Conservation (phyloP, 768 basidiomycete genomes). For the Collybia mongolica region DNA sequence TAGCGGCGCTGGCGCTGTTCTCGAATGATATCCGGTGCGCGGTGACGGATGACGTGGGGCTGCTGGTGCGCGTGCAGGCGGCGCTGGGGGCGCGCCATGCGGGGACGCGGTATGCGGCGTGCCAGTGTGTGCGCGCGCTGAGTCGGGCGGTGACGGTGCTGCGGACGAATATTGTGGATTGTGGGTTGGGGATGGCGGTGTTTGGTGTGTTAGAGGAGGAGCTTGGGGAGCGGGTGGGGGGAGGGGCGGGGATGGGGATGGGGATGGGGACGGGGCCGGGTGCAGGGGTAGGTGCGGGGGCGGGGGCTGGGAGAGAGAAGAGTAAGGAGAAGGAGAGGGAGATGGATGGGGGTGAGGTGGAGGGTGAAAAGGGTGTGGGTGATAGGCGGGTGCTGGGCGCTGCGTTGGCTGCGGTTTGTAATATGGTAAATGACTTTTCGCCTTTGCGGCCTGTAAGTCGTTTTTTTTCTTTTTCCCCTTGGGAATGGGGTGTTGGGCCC, state of each 20-base stretch:
- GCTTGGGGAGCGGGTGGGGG: slow-evolving; percentile 26
- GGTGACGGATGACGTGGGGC: slow-evolving; percentile 53
- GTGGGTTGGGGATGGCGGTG: slow-evolving; percentile 71
- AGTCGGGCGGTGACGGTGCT: slow-evolving; percentile 78
- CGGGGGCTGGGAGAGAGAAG: neutral
- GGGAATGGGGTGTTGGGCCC: neutral
- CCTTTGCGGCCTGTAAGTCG: slow-evolving; percentile 66
- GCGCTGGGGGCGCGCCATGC: slow-evolving; percentile 61
- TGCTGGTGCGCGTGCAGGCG: slow-evolving; percentile 44
- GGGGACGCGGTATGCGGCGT: slow-evolving; percentile 83
- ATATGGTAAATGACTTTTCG: slow-evolving; percentile 85
- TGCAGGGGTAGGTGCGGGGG: neutral
- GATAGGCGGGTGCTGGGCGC: slow-evolving; percentile 71
- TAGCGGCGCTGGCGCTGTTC: slow-evolving; percentile 72
- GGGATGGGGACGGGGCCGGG: slow-evolving; percentile 38
- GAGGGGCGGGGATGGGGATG: slow-evolving; percentile 51
- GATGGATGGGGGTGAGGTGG: neutral
- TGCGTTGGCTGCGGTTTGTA: slow-evolving; percentile 76
- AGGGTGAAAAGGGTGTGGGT: slow-evolving; percentile 42
- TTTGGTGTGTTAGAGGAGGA: slow-evolving; percentile 46
- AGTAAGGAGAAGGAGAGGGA: slow-evolving; percentile 2
- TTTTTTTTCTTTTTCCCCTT: slow-evolving; percentile 5
- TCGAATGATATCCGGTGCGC: slow-evolving; percentile 70
- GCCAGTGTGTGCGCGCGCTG: slow-evolving; percentile 81
- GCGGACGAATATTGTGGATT: slow-evolving; percentile 83